Evolutionary conservation across 306 rosid genomes (phyloP).

Genomic region (Trifolium dubium): DNA sequence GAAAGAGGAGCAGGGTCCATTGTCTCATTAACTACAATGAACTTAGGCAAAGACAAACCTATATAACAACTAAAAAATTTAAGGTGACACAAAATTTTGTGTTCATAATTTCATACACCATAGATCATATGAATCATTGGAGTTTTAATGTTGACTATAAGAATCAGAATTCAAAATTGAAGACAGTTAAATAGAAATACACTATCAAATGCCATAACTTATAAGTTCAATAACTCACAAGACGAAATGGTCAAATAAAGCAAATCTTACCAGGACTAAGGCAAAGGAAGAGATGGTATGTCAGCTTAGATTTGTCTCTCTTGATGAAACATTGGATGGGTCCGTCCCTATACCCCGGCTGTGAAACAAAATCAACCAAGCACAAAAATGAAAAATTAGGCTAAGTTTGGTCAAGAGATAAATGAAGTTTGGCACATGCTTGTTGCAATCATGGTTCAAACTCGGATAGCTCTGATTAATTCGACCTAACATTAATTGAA

Average conservation of each 20-base stretch:
- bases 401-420: neutral
- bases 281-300: constrained; percentile 89
- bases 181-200: neutral
- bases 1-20: neutral
- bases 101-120: neutral
- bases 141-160: neutral
- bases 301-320: constrained; percentile 87
- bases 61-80: neutral
- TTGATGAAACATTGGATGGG: constrained; percentile 89
- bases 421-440: neutral
- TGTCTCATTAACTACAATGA: no score
- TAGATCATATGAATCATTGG: neutral
- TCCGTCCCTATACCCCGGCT: constrained; percentile 94
- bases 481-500: neutral
- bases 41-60: neutral
- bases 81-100: neutral
- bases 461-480: neutral
- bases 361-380: constrained; percentile 32
- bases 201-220: constrained; percentile 1
- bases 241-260: neutral
- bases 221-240: neutral
- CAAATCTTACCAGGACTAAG: constrained; percentile 82
- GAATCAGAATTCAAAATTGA: constrained; percentile 30
- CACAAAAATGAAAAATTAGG: constrained; percentile 11
- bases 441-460: neutral